Percentiles rank a stretch among this genome's conserved stretches.
phyloP scores from a whole-genome alignment of 768 basidiomycete species.

The Lentinula guzmanii region DNA sequence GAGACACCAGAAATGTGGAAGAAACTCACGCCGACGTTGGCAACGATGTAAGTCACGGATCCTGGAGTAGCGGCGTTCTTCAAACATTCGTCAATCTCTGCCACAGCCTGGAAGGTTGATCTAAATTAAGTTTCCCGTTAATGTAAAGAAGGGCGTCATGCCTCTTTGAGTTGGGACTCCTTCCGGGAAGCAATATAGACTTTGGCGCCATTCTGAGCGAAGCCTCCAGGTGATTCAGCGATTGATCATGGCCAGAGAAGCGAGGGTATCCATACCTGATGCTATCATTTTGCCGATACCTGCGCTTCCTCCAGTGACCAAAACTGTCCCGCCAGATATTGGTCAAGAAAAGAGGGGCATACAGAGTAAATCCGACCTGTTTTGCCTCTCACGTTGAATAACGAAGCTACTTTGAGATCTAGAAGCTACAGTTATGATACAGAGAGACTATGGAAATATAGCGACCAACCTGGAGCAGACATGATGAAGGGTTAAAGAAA shows the following conservation, averaged over 20 bases:
- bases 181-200: slow-evolving; percentile 90
- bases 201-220: slow-evolving; percentile 80
- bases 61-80: slow-evolving; percentile 36
- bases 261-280: slow-evolving; percentile 21
- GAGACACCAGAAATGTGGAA: not conserved
- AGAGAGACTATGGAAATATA: too few species aligned
- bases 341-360: not conserved
- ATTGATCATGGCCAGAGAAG: not conserved
- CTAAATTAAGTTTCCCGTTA: not conserved
- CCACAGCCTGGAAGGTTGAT: slow-evolving; percentile 33
- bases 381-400: slow-evolving; percentile 67
- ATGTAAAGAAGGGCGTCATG: slow-evolving; percentile 18
- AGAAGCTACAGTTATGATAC: not conserved
- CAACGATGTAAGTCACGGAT: slow-evolving; percentile 66
- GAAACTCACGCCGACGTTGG: slow-evolving; percentile 60
- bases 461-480: too few species aligned
- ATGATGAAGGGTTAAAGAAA: not conserved
- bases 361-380: slow-evolving; percentile 38
- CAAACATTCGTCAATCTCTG: slow-evolving; percentile 47
- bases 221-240: slow-evolving; percentile 22
- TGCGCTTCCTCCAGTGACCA: slow-evolving; percentile 79
- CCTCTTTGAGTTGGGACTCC: slow-evolving; percentile 72
- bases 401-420: slow-evolving; percentile 48
- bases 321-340: slow-evolving; percentile 33
- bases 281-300: slow-evolving; percentile 87